phyloP scores from a whole-genome alignment of 2,329 filamentous ascomycete genomes.

The Ustulina deusta region DNA sequence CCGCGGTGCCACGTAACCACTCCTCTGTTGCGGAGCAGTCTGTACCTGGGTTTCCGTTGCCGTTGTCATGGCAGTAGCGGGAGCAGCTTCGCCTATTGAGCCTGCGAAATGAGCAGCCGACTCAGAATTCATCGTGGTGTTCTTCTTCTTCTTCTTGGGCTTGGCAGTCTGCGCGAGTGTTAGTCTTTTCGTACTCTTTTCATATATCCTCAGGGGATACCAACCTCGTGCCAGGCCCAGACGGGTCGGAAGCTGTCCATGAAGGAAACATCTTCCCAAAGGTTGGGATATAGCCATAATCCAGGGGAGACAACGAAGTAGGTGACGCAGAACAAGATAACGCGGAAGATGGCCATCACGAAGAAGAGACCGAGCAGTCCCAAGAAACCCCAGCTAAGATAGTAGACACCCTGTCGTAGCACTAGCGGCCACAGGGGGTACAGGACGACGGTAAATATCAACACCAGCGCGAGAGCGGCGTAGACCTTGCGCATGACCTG shows the following conservation, averaged over 20 bases:
- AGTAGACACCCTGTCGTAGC: slow-evolving; percentile 94
- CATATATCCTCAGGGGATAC: slow-evolving; percentile 45
- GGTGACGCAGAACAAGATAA: slow-evolving; percentile 93
- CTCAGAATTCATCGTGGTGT: slow-evolving; percentile 55
- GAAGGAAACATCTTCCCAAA: slow-evolving; percentile 99
- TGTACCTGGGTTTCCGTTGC: slow-evolving; percentile 67
- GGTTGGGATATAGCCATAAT: slow-evolving; percentile 97
- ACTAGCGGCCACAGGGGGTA: slow-evolving; percentile 97
- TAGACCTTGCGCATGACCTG: slow-evolving; percentile 96
- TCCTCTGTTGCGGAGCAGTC: slow-evolving; percentile 54
- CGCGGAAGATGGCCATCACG: slow-evolving; percentile 94
- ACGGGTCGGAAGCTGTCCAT: slow-evolving; percentile 95
- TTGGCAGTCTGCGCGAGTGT: slow-evolving; percentile 48
- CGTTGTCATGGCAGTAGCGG: slow-evolving; percentile 67
- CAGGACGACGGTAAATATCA: slow-evolving; percentile 89
- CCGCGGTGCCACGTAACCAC: slow-evolving; percentile 62
- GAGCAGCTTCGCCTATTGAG: slow-evolving; percentile 64
- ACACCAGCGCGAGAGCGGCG: slow-evolving; percentile 81
- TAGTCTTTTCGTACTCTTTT: slow-evolving; percentile 13
- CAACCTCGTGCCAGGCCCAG: slow-evolving; percentile 98
- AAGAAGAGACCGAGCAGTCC: slow-evolving; percentile 94
- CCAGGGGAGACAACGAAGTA: slow-evolving; percentile 87
- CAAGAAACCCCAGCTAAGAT: slow-evolving; percentile 93
- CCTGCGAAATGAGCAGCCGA: slow-evolving; percentile 61
- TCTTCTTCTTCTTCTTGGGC: slow-evolving; percentile 70